A percentile compares a stretch with the other conserved stretches of the same genome.
These are phyloP conservation scores for Saccharomycopsis amapae DNA, from an alignment of 805 yeast genomes.

Conservation along the genomic window DNA sequence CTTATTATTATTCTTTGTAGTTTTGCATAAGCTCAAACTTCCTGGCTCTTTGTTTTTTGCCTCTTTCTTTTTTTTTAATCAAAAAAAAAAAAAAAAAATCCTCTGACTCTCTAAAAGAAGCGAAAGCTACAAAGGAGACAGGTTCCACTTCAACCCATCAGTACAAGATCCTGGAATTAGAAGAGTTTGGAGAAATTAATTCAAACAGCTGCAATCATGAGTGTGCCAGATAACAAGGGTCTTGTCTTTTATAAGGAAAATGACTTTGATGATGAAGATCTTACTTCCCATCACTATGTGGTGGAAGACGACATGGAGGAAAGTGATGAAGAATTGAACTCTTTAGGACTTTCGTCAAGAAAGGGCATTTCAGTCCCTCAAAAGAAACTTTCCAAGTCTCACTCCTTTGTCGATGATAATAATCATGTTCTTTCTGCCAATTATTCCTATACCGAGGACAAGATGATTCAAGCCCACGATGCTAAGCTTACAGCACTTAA, in stretches of 20 bases:
- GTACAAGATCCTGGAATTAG: too few relatives aligned
- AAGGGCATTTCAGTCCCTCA: not conserved
- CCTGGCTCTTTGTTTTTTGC: too few relatives aligned
- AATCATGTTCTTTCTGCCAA: slow-evolving; percentile 37
- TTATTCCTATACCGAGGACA: slow-evolving; percentile 60
- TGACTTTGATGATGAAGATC: not conserved
- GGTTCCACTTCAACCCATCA: too few relatives aligned
- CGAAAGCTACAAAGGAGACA: too few relatives aligned
- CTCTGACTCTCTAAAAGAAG: too few relatives aligned
- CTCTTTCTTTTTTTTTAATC: too few relatives aligned
- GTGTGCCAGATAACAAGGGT: not conserved
- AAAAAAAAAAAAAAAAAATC: too few relatives aligned
- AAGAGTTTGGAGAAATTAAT: too few relatives aligned
- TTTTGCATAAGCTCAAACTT: too few relatives aligned
- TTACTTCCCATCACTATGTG: not conserved
- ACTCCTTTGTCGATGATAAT: slow-evolving; percentile 12
- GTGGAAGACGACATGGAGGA: not conserved
- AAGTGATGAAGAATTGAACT: not conserved
- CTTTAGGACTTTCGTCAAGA: not conserved
- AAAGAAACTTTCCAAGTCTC: not conserved
- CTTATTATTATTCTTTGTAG: too few relatives aligned
- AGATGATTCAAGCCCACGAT: slow-evolving; percentile 55
- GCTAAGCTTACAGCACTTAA: slow-evolving; percentile 52
- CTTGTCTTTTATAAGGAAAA: not conserved
- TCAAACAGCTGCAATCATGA: too few relatives aligned